Evolutionary conservation across 169 alveolate genomes (phyloP).

Genomic region (Cryptosporidium meleagridis): DNA sequence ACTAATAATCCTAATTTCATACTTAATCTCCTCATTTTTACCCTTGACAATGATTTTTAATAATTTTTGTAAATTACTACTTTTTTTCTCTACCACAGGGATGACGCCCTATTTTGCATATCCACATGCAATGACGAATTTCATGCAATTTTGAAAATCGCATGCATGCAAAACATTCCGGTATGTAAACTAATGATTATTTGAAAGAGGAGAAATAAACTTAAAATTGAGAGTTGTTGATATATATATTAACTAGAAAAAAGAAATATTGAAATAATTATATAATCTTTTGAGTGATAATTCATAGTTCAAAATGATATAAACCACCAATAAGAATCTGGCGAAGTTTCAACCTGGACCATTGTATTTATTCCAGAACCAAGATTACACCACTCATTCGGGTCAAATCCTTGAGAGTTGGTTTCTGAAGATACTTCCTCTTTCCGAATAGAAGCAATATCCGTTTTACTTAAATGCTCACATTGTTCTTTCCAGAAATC

Average conservation of each 20-base stretch:
- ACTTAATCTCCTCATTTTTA: not conserved
- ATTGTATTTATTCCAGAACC: constrained; percentile 42
- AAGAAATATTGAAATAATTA: not conserved
- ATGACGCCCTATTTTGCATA: not conserved
- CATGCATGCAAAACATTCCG: constrained; percentile 27
- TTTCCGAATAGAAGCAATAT: not conserved
- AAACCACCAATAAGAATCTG: constrained; percentile 74
- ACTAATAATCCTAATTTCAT: not conserved
- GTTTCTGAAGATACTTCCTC: not conserved
- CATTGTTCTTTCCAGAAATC: constrained; percentile 68
- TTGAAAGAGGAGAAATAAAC: not conserved
- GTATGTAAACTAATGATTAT: not conserved
- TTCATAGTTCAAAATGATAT: not conserved
- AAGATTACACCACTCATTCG: constrained; percentile 55
- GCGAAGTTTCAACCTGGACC: constrained; percentile 30
- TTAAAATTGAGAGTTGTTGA: not conserved
- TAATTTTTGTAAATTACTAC: not conserved
- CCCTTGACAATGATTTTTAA: not conserved
- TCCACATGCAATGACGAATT: constrained; percentile 16
- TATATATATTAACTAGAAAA: not conserved
- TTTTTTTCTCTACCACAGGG: not conserved
- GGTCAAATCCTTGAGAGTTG: constrained; percentile 2
- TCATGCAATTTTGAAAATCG: not conserved
- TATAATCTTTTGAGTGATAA: not conserved
- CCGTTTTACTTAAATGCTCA: not conserved